A percentile compares a stretch with the other conserved stretches of the same genome.
Evolutionary conservation across 345 rosid genomes (phyloP).

Genomic region (Eucalyptus regnans): DNA sequence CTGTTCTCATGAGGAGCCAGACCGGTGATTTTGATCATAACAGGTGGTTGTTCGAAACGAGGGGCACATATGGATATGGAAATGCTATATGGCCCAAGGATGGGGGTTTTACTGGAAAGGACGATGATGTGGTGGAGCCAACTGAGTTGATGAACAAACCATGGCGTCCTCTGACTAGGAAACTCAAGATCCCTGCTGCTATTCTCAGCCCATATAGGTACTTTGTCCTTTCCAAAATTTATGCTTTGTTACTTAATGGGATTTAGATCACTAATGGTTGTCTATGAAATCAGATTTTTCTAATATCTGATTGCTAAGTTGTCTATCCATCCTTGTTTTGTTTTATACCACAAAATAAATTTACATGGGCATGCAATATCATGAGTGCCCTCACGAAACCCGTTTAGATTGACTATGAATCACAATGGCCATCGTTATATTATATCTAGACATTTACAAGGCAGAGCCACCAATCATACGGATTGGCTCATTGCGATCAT

Average conservation of each 20-base stretch:
- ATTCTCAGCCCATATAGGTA: constrained; percentile 92
- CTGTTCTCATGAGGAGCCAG: constrained; percentile 84
- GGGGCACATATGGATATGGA: constrained; percentile 90
- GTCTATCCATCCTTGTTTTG: not conserved
- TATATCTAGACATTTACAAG: not conserved
- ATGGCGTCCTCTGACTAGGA: constrained; percentile 95
- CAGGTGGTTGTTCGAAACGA: constrained; percentile 88
- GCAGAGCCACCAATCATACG: not conserved
- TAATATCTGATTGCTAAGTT: not conserved
- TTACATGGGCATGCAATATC: not conserved
- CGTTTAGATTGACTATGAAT: not conserved
- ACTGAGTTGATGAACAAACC: constrained; percentile 78
- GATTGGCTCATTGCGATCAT: not conserved
- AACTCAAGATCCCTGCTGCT: constrained; percentile 90
- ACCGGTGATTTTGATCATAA: constrained; percentile 95
- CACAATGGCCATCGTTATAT: not conserved
- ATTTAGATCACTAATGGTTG: not conserved
- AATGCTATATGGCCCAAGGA: constrained; percentile 97
- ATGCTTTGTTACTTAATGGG: not conserved
- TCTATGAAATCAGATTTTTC: not conserved
- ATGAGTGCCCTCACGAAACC: not conserved
- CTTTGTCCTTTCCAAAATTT: not conserved
- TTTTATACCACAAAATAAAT: not conserved
- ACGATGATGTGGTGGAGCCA: constrained; percentile 49
- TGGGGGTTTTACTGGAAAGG: constrained; percentile 58